Evolutionary conservation across 208 protist genomes (phyloP), one percentile per base, ranked within the genome.

Genomic region (Leishmania tarentolae): DNA sequence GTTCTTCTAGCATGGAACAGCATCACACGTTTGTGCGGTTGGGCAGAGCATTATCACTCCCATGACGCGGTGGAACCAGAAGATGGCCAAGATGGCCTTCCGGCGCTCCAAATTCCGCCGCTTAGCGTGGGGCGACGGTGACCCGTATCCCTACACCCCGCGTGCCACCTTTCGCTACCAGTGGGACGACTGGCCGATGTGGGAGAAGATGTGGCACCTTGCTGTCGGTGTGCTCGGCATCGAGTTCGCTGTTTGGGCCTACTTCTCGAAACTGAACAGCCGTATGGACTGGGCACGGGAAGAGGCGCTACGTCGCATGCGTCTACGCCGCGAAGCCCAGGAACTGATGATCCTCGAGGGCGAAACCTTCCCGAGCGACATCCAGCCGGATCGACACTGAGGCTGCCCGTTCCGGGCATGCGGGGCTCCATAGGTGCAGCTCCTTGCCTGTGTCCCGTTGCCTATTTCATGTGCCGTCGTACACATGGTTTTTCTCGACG

Each of bases 11-110:
- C 71, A 35, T 37, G 21, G 71, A 21, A 44, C n/a, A 40, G 50
- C 50, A 61, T 37, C 50, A 13, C 31, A n/a, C 46, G 17, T 40
- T 8, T 57, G 42, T 57, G 35, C 13, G 31, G 52, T 2, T n/a
- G 37, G 65, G 57, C 37, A 19, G 28, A 35, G 42, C 21, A 42
- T 2, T 9, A 35, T 69, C 24, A 74, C 9, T 5, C 56, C 17
- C 56, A 97, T 95, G 92, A 83, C 89, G 21, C 86, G 91, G 17
- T 97, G 94, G 92, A 97, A 97, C 53, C 91, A 97, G 78, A 95
- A 94, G 79, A 97, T 97, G 94, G 92, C 94, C 87, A 95, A 94
- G 79, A 96, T 95, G 92, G 94, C 94, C 79, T 97, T 97, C 77
- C 91, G 92, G 17, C 91, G 92, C 35, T 95, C 92, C 59, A 95